A percentile compares a stretch with the other conserved stretches of the same genome.
Evolutionary conservation across 2,329 filamentous ascomycete species (phyloP).

Genomic region (Arthrobotrys megalospora): DNA sequence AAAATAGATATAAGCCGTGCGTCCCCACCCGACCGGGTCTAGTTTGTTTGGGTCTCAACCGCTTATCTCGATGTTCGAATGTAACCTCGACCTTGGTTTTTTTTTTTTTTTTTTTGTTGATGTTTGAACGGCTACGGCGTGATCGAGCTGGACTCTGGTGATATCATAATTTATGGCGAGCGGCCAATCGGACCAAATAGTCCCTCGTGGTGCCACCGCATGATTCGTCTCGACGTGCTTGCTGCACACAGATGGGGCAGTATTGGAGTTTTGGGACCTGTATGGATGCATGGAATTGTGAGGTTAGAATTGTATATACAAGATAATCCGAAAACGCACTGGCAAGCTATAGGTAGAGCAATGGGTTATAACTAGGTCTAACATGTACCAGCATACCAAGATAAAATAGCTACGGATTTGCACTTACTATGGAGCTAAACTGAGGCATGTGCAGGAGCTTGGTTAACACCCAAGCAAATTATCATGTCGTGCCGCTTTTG

Average conservation of each 20-base stretch:
- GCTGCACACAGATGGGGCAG: background rate
- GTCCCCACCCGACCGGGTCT: slow-evolving; percentile 4
- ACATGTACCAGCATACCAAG: background rate
- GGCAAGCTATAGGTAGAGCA: no score
- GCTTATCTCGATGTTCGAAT: slow-evolving; percentile 31
- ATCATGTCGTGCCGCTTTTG: no score
- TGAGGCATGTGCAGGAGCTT: background rate
- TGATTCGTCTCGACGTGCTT: no score
- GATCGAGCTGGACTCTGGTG: background rate
- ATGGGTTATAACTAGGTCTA: background rate
- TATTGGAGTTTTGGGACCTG: background rate
- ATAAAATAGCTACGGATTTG: background rate
- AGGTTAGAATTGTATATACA: no score
- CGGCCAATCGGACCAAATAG: no score
- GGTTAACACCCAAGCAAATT: no score
- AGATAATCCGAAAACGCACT: no score
- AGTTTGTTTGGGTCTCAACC: slow-evolving; percentile 1
- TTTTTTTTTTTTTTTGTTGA: no score
- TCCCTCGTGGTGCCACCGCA: no score
- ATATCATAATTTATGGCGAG: background rate
- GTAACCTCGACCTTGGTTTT: slow-evolving; percentile 40
- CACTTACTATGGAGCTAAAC: background rate
- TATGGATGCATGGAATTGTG: background rate
- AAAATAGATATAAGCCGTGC: slow-evolving; percentile 38
- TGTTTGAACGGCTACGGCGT: background rate